phyloP scores from a whole-genome alignment of 2,329 filamentous ascomycete genomes.

The Cladosporium sphaerospermum region DNA sequence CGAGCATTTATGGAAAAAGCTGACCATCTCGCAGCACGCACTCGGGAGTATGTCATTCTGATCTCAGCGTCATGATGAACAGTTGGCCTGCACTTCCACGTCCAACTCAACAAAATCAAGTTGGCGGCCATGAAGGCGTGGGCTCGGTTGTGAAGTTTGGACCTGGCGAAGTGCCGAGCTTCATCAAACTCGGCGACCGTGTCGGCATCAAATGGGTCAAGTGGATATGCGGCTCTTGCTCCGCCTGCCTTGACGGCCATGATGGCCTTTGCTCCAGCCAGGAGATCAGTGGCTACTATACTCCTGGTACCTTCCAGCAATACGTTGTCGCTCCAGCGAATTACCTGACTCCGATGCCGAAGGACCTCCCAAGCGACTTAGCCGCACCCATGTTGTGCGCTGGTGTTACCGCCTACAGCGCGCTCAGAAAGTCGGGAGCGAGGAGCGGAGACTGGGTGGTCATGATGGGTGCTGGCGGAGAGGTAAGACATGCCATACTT shows the following conservation, averaged over 20 bases:
- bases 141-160: conserved; percentile 59
- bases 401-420: conserved; percentile 61
- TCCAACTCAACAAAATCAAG: conserved; percentile 55
- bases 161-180: conserved; percentile 48
- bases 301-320: conserved; percentile 67
- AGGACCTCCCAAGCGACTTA: conserved; percentile 51
- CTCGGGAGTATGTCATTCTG: conserved; percentile 60
- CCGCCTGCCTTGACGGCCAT: conserved; percentile 48
- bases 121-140: conserved; percentile 65
- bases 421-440: conserved; percentile 55
- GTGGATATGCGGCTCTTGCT: conserved; percentile 49
- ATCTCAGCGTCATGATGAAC: conserved; percentile 50
- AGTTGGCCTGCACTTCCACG: conserved; percentile 51
- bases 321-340: conserved; percentile 59
- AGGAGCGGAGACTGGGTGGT: conserved; percentile 55
- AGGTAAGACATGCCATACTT: background rate
- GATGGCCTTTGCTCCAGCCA: conserved; percentile 52
- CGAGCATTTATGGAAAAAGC: background rate
- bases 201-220: conserved; percentile 66
- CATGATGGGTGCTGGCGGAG: conserved; percentile 36
- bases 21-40: conserved; percentile 42
- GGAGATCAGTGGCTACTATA: conserved; percentile 60
- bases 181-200: conserved; percentile 58
- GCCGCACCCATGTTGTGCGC: conserved; percentile 61
- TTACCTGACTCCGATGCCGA: conserved; percentile 66